These are phyloP conservation scores for Skeletonema grethae DNA, from an alignment of 108 stramenopile genomes.

Conservation along the genomic window DNA sequence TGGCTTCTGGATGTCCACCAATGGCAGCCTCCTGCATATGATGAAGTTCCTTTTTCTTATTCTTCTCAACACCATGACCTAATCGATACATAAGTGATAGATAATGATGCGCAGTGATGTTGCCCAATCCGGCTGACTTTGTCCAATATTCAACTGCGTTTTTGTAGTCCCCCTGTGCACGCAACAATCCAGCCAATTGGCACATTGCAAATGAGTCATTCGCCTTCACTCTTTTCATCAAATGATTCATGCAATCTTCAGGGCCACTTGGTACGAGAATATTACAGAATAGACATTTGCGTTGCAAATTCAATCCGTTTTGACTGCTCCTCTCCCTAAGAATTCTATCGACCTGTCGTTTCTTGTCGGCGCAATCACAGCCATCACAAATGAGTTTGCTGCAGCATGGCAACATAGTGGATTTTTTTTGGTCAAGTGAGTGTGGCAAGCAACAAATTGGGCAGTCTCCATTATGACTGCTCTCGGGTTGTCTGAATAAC, in stretches of 20 bases:
- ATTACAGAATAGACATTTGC: not conserved
- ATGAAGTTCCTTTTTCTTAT: too few relatives aligned
- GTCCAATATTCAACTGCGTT: too few relatives aligned
- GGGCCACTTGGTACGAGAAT: not conserved
- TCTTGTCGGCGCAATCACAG: not conserved
- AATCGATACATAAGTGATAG: too few relatives aligned
- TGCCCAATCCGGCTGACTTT: too few relatives aligned
- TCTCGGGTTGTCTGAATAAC: slow-evolving; percentile 1
- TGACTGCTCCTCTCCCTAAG: not conserved
- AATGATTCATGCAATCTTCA: not conserved
- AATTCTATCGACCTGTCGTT: not conserved
- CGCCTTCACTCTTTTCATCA: not conserved
- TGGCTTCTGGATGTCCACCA: not conserved
- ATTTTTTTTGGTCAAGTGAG: not conserved
- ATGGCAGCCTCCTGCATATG: not conserved
- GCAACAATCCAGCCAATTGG: too few relatives aligned
- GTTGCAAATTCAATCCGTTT: too few relatives aligned
- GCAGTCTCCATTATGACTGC: not conserved
- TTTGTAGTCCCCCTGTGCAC: too few relatives aligned
- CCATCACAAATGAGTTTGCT: not conserved
- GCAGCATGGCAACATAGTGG: not conserved
- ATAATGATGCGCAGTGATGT: too few relatives aligned
- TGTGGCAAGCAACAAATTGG: not conserved
- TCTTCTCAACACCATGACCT: too few relatives aligned
- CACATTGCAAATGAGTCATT: not conserved